Conservation (phyloP, 169 alveolate genomes). For the Babesia divergens region DNA sequence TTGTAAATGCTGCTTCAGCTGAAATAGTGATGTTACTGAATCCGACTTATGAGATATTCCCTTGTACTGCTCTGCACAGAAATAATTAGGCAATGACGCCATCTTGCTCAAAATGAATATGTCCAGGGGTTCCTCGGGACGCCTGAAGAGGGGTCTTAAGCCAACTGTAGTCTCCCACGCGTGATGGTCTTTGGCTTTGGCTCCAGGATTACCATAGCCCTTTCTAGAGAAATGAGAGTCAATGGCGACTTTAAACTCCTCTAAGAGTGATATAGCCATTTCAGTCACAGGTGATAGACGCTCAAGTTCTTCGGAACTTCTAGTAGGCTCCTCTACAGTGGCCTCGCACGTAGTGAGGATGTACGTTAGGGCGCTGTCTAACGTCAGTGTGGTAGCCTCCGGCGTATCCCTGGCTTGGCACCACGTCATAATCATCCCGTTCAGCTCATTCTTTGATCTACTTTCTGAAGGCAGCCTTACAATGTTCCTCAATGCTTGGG, state of each 20-base stretch:
- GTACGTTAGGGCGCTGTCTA: not conserved
- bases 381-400: not conserved
- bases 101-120: slow-evolving; percentile 3
- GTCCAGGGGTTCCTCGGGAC: slow-evolving; percentile 43
- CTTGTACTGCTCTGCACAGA: not conserved
- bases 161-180: slow-evolving; percentile 37
- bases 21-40: not conserved
- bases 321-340: not conserved
- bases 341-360: not conserved
- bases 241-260: not conserved
- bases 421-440: not conserved
- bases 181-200: not conserved
- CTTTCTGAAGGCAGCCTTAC: not conserved
- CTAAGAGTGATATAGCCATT: not conserved
- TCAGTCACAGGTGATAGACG: not conserved
- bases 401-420: not conserved
- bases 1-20: slow-evolving; percentile 22
- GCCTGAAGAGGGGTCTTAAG: slow-evolving; percentile 15
- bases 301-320: not conserved
- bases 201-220: not conserved
- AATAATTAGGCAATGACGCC: not conserved
- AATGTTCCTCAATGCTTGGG: not conserved
- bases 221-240: not conserved
- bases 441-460: not conserved
- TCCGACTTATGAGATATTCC: not conserved